Evolutionary conservation across 768 basidiomycete genomes (phyloP), one percentile per base, ranked within the genome.

Genomic region (Kockovaella imperatae): DNA sequence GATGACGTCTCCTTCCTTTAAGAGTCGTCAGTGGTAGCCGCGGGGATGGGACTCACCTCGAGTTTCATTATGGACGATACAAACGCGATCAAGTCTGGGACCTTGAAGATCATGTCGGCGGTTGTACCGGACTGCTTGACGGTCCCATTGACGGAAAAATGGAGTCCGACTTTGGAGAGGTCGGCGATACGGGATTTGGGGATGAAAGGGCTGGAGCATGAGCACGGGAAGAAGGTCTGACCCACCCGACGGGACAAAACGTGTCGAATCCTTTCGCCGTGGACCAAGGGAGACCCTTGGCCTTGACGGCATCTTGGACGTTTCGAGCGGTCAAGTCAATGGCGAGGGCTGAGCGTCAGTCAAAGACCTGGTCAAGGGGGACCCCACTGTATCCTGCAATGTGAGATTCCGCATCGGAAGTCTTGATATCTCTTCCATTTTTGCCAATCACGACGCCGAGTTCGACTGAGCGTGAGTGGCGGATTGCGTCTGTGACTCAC

Each of bases 321-420:
- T 97, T 97, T 13, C 95, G 80, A 5, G 84, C 95, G 1, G 95
- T 97, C 83, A 96, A 86, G 67, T 97, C 93, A 45, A 96, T 84
- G 3, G 88, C 88, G 53, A 97, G 75, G 40, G 89, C 90, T 95
- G 25, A 21, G 24, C 20, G 41, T 26, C 14, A 23, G 15, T 5
- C 24, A 15, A 20, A 17, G 5, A 15, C 8, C 10, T 29, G 41
- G 34, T 35, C 31, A 45, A 25, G 31, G 20, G 36, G 28, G 49
- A 44, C n/a, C 72, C 42, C 59, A 93, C 91, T 83, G 71, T 97
- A 97, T 31, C 95, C 95, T 3, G 89, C 87, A 47, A 99, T 79
- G 62, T 93, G 80, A 0, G 79, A 75, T 31, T 80, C 77, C 6
- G 89, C 89, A 38, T 83, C 74, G 3, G 75, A 75, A 62, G 80